Percentiles rank a stretch among this genome's conserved stretches.
Conservation (phyloP, 148 eudicot species). For the Chenopodium formosanum region DNA sequence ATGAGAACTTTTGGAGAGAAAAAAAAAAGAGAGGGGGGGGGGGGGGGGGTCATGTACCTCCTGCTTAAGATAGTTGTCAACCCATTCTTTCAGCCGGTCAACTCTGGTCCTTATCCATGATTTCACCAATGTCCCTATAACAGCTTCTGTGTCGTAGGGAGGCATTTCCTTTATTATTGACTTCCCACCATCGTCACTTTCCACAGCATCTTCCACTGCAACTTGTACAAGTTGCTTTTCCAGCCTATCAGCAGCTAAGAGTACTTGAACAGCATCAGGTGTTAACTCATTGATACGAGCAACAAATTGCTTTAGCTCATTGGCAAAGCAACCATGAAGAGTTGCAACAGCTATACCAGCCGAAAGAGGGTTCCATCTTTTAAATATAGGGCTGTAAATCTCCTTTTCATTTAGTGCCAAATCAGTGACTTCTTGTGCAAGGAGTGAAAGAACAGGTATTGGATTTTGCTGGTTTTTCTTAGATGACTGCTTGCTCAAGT, state of each 20-base stretch:
- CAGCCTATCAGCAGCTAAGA: constrained; percentile 81
- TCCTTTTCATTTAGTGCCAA: constrained; percentile 85
- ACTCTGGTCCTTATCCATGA: constrained; percentile 82
- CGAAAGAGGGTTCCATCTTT: constrained; percentile 93
- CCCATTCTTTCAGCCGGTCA: constrained; percentile 77
- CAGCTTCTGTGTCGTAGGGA: constrained; percentile 81
- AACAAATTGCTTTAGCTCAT: constrained; percentile 82
- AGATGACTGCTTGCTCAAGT: constrained; percentile 58
- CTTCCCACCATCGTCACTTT: constrained; percentile 97
- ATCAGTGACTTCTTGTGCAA: constrained; percentile 84
- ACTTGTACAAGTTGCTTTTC: constrained; percentile 88
- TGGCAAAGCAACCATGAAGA: constrained; percentile 76
- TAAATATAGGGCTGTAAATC: constrained; percentile 74
- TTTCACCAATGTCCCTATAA: constrained; percentile 69
- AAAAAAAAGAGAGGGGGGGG: too few species aligned
- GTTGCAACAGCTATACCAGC: constrained; percentile 85
- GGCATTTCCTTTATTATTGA: constrained; percentile 82
- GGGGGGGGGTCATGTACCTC: constrained; percentile 49
- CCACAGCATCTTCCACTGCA: constrained; percentile 90
- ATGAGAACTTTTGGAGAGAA: not conserved
- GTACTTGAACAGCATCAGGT: constrained; percentile 84
- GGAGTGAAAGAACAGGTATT: constrained; percentile 72
- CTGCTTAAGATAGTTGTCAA: constrained; percentile 68
- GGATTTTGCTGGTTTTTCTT: constrained; percentile 50
- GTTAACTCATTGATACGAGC: constrained; percentile 71